Percentiles rank a stretch among this genome's conserved stretches.
Conservation (phyloP, 257 asterid genomes). For the Mentha longifolia region DNA sequence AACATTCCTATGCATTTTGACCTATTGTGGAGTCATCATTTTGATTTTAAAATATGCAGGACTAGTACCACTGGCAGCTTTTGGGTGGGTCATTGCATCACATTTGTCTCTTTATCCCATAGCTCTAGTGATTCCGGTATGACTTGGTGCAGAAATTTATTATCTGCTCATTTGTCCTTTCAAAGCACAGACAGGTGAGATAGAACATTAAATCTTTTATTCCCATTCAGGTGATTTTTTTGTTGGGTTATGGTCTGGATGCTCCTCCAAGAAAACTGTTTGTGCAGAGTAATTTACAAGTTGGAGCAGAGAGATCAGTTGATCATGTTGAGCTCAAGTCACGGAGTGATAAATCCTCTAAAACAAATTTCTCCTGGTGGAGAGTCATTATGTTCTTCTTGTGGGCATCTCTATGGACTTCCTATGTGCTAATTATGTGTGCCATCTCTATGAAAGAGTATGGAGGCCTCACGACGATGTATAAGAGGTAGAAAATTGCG, state of each 20-base stretch:
- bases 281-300: constrained; percentile 44
- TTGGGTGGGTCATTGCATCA: constrained; percentile 93
- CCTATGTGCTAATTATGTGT: constrained; percentile 64
- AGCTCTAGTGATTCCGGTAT: constrained; percentile 79
- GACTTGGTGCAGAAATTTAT: constrained; percentile 35
- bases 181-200: constrained; percentile 12
- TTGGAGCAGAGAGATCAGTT: constrained; percentile 43
- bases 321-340: constrained; percentile 38
- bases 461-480: constrained; percentile 86
- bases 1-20: not conserved
- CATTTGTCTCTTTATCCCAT: constrained; percentile 93
- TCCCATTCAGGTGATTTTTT: constrained; percentile 62
- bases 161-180: constrained; percentile 11
- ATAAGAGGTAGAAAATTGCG: constrained; percentile 63
- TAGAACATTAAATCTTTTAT: constrained; percentile 14
- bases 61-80: constrained; percentile 79
- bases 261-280: constrained; percentile 79
- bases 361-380: constrained; percentile 52
- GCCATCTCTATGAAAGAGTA: constrained; percentile 68
- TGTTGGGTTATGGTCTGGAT: constrained; percentile 87
- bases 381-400: constrained; percentile 61
- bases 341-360: constrained; percentile 37
- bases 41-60: constrained; percentile 53
- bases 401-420: constrained; percentile 79
- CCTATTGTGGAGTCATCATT: constrained; percentile 28